Evolutionary conservation across 2,329 filamentous ascomycete species (phyloP), one percentile per base, ranked within the genome.

Genomic region (Pseudogymnoascus sp.): DNA sequence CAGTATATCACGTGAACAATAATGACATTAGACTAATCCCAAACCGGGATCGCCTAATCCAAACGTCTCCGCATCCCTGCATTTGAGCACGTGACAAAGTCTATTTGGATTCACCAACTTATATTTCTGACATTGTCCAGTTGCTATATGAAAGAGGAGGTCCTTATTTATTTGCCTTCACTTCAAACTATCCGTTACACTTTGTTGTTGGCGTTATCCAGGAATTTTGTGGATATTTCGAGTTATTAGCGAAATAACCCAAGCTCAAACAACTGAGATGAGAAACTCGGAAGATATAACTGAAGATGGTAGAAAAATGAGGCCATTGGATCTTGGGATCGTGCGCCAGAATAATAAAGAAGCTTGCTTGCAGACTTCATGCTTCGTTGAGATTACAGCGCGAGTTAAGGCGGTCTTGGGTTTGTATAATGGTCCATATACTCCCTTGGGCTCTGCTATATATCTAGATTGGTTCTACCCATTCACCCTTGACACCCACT

Each of bases 401-500:
- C 35, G 12, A 37, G 12, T 37, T 14, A 12, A 14, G 5, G 4
- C 33, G 4, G 12, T n/a, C 33, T 14, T 14, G 1, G 33, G 12
- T 37, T 14, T n/a, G 33, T 37, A 14, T 14, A 5, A 14, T 37
- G 12, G 12, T 14, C n/a, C 33, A 14, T n/a, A 37, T 37, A 14
- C 33, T 37, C 33, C 33, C 33, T 33, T n/a, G 2, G 10, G 7
- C 4, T 12, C 31, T 37, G 4, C 12, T 5, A 37, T 37, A n/a
- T 37, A 37, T 16, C 47, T n/a, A 2, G 2, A 50, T 28, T 8
- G 7, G 7, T 16, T 31, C 14, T 53, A 60, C 37, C 25, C 21
- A 6, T 10, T n/a, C 18, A 31, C 31, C 23, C 23, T 31, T 10
- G n/a, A 12, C 63, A 63, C 63, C 75, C 77, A 79, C 68, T 81